Percentiles rank a stretch among this genome's conserved stretches.
Evolutionary conservation across 2,329 filamentous ascomycete genomes (phyloP).

Genomic region (Xylaria sp.): DNA sequence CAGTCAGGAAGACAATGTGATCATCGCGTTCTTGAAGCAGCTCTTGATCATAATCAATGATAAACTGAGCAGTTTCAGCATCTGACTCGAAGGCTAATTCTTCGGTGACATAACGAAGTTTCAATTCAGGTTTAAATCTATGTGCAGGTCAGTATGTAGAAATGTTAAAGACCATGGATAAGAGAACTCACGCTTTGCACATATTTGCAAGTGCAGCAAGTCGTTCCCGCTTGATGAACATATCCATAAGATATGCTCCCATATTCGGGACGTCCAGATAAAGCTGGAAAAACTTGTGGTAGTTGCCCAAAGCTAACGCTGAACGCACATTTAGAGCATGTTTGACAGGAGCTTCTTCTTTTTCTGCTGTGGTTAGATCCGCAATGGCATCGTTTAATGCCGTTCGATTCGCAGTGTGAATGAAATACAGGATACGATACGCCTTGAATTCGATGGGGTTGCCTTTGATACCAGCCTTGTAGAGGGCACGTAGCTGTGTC

Average conservation of each 20-base stretch:
- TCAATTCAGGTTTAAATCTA: conserved; percentile 93
- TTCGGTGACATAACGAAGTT: conserved; percentile 90
- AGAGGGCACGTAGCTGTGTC: conserved; percentile 93
- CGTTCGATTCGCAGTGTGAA: conserved; percentile 97
- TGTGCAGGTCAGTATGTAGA: conserved; percentile 57
- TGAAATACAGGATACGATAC: conserved; percentile 99
- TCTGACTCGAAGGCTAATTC: conserved; percentile 96
- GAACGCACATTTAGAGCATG: conserved; percentile 93
- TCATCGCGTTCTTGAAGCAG: conserved; percentile 82
- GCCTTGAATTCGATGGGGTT: conserved; percentile 97
- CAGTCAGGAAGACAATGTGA: conserved; percentile 77
- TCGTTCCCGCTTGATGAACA: conserved; percentile 95
- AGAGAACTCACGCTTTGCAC: conserved; percentile 84
- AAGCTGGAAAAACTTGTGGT: conserved; percentile 96
- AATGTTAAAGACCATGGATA: background rate
- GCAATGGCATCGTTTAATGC: conserved; percentile 98
- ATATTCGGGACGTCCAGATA: conserved; percentile 96
- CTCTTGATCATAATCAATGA: conserved; percentile 80
- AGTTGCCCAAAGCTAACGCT: conserved; percentile 91
- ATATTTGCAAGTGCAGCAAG: conserved; percentile 90
- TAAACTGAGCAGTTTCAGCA: conserved; percentile 88
- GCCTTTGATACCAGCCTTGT: conserved; percentile 86
- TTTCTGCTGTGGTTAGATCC: conserved; percentile 98
- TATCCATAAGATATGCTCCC: conserved; percentile 98
- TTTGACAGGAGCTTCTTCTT: conserved; percentile 83